phyloP scores from a whole-genome alignment of 2,329 filamentous ascomycete species.

The Xylariaceae sp. region DNA sequence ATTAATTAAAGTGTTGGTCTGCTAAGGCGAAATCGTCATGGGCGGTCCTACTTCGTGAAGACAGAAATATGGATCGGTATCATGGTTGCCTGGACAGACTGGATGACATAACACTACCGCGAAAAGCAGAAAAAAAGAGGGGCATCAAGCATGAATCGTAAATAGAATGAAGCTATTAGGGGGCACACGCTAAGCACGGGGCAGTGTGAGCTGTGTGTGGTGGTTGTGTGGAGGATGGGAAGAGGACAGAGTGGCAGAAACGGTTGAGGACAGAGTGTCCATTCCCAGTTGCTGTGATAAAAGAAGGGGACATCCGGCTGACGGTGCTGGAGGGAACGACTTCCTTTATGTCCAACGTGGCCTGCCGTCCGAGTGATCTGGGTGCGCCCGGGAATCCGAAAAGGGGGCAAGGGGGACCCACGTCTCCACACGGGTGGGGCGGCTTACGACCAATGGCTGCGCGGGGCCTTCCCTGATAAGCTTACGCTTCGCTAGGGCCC shows the following conservation, averaged over 20 bases:
- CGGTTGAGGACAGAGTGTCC: conserved; percentile 25
- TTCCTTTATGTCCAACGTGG: conserved; percentile 24
- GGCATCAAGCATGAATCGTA: conserved; percentile 12
- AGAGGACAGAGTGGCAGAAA: background rate
- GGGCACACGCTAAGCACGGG: background rate
- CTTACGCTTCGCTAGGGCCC: too few species aligned
- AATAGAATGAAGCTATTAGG: background rate
- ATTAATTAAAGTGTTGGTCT: background rate
- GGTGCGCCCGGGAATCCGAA: background rate
- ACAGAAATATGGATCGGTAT: conserved; percentile 20
- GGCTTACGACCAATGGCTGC: background rate
- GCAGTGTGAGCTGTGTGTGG: background rate
- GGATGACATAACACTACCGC: background rate
- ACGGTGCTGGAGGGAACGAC: background rate
- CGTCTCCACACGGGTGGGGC: background rate
- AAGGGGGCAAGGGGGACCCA: background rate
- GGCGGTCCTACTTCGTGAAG: conserved; percentile 35
- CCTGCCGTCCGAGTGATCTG: conserved; percentile 7
- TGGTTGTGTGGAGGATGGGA: conserved; percentile 4
- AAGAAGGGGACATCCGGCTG: background rate
- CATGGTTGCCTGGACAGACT: conserved; percentile 17
- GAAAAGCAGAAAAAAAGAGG: conserved; percentile 6
- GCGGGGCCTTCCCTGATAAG: background rate
- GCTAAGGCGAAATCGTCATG: conserved; percentile 16
- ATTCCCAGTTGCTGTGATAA: conserved; percentile 9